Conservation (phyloP, 768 basidiomycete species). For the Mycena pura region DNA sequence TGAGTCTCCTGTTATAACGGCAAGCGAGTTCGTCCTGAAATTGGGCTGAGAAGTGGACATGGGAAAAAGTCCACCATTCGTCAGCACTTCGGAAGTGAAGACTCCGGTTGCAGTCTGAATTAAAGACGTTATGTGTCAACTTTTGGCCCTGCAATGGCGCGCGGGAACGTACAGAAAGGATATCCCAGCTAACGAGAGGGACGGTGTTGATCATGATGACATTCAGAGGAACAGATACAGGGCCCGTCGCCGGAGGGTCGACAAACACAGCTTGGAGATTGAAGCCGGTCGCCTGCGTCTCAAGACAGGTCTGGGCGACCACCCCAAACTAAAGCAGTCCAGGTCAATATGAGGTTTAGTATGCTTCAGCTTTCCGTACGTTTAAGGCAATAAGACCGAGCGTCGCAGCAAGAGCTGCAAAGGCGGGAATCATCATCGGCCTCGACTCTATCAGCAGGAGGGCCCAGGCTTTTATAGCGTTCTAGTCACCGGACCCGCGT, state of each 20-base stretch:
- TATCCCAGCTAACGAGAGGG: constrained; percentile 7
- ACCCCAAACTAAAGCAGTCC: too few relatives aligned
- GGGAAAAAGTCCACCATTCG: constrained; percentile 18
- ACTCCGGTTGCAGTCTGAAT: constrained; percentile 11
- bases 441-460: too few relatives aligned
- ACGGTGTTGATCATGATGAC: constrained; percentile 21
- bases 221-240: constrained; percentile 6
- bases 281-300: constrained; percentile 10
- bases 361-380: too few relatives aligned
- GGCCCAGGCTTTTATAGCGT: too few relatives aligned
- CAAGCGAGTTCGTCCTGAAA: constrained; percentile 19
- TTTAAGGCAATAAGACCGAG: too few relatives aligned
- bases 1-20: constrained; percentile 18
- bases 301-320: constrained; percentile 12
- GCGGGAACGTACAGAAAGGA: constrained; percentile 16
- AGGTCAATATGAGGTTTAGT: too few relatives aligned
- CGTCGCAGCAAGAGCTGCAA: too few relatives aligned
- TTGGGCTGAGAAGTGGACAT: constrained; percentile 14
- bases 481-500: too few relatives aligned
- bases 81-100: constrained; percentile 17
- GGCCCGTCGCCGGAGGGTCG: constrained; percentile 9
- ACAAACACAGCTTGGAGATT: constrained; percentile 20
- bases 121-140: not conserved
- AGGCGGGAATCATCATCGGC: too few relatives aligned
- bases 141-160: too few relatives aligned